Evolutionary conservation across 2,329 filamentous ascomycete genomes (phyloP), one percentile per base, ranked within the genome.

Genomic region (Aspergillus carbonarius): DNA sequence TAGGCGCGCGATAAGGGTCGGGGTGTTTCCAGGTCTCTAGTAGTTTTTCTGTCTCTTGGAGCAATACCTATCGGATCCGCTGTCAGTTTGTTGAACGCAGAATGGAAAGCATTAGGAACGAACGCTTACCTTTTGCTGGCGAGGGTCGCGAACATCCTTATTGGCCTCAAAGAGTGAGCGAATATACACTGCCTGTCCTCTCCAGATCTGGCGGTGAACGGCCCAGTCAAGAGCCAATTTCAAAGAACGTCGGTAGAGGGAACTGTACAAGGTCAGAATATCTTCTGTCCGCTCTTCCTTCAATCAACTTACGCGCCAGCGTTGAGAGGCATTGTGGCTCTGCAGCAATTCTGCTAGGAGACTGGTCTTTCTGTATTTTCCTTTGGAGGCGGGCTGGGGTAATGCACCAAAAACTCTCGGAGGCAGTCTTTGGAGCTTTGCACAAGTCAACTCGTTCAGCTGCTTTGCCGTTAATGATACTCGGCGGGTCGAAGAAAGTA

Each of bases 11-110:
- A 75, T 96, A 98, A 32, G 95, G 93, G 75, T 99, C 95, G 3
- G 95, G 95, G 73, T 99, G 95, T 80, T 98, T 98, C 93, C 93
- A 99, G 76, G 88, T 90, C 71, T 95, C 87, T 63, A 99, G 81
- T 59, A 97, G 75, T 67, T 89, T 89, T 77, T 98, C 93, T 4
- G 95, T 93, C 79, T 97, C 92, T 62, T 87, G 85, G 65, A 98
- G 83, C 59, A 99, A 78, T 51, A 86, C 87, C 95, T 99, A 44
- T 60, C 30, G 63, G 57, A 46, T 32, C 52, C 51, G 9, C 32
- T 54, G 17, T 60, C n/a, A 59, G 48, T 50, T 46, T 54, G 40
- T 18, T 42, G 32, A 20, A 17, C 23, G 13, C 35, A 40, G 42
- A 23, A 15, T n/a, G 9, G 15, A 35, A n/a, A 44, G 17, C 13